phyloP scores from a whole-genome alignment of 1,284 basidiomycete species.

The Ceratobasidium sp. region DNA sequence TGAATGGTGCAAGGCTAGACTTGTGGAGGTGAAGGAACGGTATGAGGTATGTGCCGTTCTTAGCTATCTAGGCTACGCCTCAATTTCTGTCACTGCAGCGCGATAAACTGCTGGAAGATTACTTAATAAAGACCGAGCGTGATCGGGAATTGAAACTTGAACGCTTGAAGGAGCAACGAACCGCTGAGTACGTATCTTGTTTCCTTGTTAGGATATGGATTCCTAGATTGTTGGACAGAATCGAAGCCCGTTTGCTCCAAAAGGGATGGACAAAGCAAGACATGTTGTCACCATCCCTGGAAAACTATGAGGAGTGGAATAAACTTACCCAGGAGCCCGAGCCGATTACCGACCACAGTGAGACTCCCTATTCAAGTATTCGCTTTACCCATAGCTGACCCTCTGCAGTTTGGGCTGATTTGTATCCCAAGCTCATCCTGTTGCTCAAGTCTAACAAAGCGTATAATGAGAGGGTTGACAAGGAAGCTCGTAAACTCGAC shows the following conservation, averaged over 20 bases:
- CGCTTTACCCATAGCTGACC: neutral
- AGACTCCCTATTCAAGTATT: neutral
- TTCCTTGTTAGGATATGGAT: too few species aligned
- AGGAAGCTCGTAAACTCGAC: neutral
- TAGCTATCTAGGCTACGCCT: too few species aligned
- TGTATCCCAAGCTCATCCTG: slow-evolving; percentile 24
- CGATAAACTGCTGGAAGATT: neutral
- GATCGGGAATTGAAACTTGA: neutral
- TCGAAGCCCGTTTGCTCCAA: slow-evolving; percentile 18
- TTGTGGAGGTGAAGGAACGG: too few species aligned
- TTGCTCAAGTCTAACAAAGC: slow-evolving; percentile 9
- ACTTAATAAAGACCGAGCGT: neutral
- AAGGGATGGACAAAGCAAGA: slow-evolving; percentile 42
- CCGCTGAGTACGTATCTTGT: too few species aligned
- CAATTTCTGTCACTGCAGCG: too few species aligned
- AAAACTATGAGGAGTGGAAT: neutral
- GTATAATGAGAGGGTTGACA: neutral
- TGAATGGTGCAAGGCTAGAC: too few species aligned
- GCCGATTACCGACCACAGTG: slow-evolving; percentile 43
- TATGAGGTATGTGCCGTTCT: too few species aligned
- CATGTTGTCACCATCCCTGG: neutral
- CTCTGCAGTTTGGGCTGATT: slow-evolving; percentile 15
- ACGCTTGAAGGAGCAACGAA: neutral
- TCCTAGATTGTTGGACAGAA: too few species aligned
- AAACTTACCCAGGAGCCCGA: slow-evolving; percentile 26